Evolutionary conservation across 1,284 basidiomycete genomes (phyloP).

Genomic region (Blastosporella zonata): DNA sequence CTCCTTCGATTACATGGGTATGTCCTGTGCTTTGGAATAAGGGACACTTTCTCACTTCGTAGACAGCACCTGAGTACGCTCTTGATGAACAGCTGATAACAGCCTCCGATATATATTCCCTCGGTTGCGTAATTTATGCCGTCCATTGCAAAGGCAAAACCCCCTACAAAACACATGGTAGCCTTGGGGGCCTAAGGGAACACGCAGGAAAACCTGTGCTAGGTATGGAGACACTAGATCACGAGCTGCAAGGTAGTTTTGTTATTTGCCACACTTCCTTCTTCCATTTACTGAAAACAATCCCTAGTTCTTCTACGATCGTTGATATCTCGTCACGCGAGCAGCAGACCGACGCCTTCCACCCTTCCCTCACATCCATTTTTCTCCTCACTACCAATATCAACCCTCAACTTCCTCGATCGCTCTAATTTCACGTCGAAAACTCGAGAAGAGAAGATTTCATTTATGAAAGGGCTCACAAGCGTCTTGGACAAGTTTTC

Average conservation of each 20-base stretch:
- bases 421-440: constrained; percentile 94
- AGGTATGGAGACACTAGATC: constrained; percentile 61
- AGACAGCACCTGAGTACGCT: constrained; percentile 90
- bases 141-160: constrained; percentile 87
- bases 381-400: constrained; percentile 96
- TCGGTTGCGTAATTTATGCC: constrained; percentile 88
- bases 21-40: constrained; percentile 17
- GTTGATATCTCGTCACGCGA: constrained; percentile 77
- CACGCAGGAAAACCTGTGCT: constrained; percentile 69
- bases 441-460: constrained; percentile 92
- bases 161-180: constrained; percentile 89
- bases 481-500: constrained; percentile 85
- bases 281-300: neutral
- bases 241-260: constrained; percentile 62
- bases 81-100: constrained; percentile 85
- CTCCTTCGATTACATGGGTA: constrained; percentile 94
- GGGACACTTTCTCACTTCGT: neutral
- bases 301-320: constrained; percentile 69
- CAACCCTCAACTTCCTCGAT: constrained; percentile 95
- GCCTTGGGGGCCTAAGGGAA: constrained; percentile 73
- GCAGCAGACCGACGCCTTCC: constrained; percentile 71
- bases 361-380: constrained; percentile 82
- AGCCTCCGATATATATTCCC: constrained; percentile 91
- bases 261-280: neutral
- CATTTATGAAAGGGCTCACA: constrained; percentile 90